Conservation (phyloP, 1,139 yeast genomes). For the Candida smagusa region DNA sequence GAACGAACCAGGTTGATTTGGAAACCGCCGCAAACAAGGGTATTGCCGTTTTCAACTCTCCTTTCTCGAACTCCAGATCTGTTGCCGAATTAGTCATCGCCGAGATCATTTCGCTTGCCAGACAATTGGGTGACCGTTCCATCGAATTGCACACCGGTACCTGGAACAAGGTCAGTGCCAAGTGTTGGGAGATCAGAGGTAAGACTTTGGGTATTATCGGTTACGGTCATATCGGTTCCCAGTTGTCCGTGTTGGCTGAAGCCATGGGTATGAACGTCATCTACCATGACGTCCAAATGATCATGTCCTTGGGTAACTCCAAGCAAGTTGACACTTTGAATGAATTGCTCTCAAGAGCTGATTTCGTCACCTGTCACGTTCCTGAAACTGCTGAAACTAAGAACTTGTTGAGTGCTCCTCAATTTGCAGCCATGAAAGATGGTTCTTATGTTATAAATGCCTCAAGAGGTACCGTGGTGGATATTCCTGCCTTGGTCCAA, state of each 20-base stretch:
- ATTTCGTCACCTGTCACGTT: constrained; percentile 90
- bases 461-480: constrained; percentile 96
- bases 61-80: constrained; percentile 96
- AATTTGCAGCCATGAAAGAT: constrained; percentile 93
- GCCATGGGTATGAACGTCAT: constrained; percentile 97
- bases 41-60: constrained; percentile 96
- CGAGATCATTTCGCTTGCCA: constrained; percentile 87
- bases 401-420: constrained; percentile 84
- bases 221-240: constrained; percentile 98
- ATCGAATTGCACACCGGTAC: constrained; percentile 95
- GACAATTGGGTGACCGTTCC: constrained; percentile 97
- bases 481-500: constrained; percentile 86
- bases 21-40: constrained; percentile 91
- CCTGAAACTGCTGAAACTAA: constrained; percentile 94
- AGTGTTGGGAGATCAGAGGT: constrained; percentile 99
- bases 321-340: constrained; percentile 85
- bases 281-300: constrained; percentile 87
- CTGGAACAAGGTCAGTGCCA: constrained; percentile 94
- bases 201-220: constrained; percentile 96
- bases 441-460: constrained; percentile 95
- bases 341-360: constrained; percentile 77
- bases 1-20: constrained; percentile 96
- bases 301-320: constrained; percentile 97
- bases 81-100: constrained; percentile 98
- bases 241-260: constrained; percentile 94